phyloP scores from a whole-genome alignment of 2,329 filamentous ascomycete genomes.

The Colletotrichum musae region DNA sequence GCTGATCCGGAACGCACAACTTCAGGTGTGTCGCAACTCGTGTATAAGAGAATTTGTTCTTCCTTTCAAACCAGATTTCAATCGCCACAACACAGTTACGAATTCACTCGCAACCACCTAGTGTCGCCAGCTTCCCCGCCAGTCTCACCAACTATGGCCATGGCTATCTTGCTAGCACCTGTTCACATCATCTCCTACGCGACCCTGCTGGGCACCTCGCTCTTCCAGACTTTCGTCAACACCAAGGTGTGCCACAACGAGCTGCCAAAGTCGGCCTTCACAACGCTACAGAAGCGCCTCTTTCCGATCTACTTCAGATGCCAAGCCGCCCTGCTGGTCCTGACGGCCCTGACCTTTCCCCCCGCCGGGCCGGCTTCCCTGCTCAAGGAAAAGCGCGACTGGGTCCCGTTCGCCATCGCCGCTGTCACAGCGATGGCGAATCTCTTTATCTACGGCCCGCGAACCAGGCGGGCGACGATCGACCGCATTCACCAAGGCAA shows the following conservation, averaged over 20 bases:
- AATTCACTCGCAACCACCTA: background rate
- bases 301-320: slow-evolving; percentile 58
- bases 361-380: slow-evolving; percentile 50
- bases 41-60: background rate
- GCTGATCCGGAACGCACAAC: background rate
- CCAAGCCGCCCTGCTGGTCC: slow-evolving; percentile 52
- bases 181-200: slow-evolving; percentile 57
- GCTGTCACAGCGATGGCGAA: slow-evolving; percentile 52
- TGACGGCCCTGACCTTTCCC: slow-evolving; percentile 53
- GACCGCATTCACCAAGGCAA: slow-evolving; percentile 51
- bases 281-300: slow-evolving; percentile 55
- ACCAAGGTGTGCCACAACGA: slow-evolving; percentile 53
- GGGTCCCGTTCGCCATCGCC: slow-evolving; percentile 53
- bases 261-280: slow-evolving; percentile 54
- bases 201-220: slow-evolving; percentile 54
- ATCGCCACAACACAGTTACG: background rate
- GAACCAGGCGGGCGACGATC: slow-evolving; percentile 51
- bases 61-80: no score
- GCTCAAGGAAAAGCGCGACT: slow-evolving; percentile 47
- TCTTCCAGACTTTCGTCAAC: slow-evolving; percentile 57
- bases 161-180: slow-evolving; percentile 47
- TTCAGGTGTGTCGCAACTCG: background rate
- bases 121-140: background rate
- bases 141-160: slow-evolving; percentile 3
- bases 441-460: slow-evolving; percentile 54